These are phyloP conservation scores for Ophiostoma pallidulum DNA, from an alignment of 2,329 filamentous ascomycete species.

Conservation along the genomic window DNA sequence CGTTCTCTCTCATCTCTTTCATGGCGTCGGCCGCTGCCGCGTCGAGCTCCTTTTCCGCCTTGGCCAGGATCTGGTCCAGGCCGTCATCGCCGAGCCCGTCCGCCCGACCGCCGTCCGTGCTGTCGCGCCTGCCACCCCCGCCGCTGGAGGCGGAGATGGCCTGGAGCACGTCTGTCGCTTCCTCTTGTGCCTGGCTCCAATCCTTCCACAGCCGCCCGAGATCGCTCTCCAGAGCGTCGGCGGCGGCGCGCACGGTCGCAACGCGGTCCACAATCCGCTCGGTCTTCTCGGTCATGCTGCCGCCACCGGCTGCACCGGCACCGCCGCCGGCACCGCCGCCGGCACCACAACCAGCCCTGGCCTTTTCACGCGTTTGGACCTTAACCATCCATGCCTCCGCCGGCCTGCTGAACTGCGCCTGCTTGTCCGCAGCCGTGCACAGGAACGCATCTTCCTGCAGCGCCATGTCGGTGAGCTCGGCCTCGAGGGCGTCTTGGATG, in stretches of 20 bases:
- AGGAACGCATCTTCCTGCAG: constrained; percentile 8
- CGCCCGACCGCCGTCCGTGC: too few relatives aligned
- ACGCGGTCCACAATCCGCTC: constrained; percentile 14
- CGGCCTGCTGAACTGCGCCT: constrained; percentile 9
- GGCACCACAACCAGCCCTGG: neutral
- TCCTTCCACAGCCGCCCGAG: constrained; percentile 16
- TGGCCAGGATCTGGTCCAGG: constrained; percentile 4
- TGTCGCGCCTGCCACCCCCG: neutral
- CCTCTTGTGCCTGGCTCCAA: constrained; percentile 34
- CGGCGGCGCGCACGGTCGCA: constrained; percentile 4
- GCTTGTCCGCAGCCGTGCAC: neutral
- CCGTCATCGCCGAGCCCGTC: too few relatives aligned
- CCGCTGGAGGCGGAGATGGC: neutral
- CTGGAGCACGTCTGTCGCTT: constrained; percentile 24
- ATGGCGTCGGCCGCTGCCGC: constrained; percentile 10
- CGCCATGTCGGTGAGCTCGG: constrained; percentile 4
- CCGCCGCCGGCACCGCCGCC: too few relatives aligned
- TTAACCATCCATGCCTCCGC: constrained; percentile 11
- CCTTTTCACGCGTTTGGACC: constrained; percentile 9
- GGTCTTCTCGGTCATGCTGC: constrained; percentile 4
- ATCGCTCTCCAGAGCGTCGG: constrained; percentile 12
- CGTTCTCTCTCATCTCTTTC: constrained; percentile 15
- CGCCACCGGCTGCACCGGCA: too few relatives aligned
- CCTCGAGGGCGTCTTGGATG: constrained; percentile 8
- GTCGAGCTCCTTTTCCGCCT: constrained; percentile 12